These are phyloP conservation scores for Cyberlindnera maclurae DNA, from an alignment of 805 yeast genomes.

Conservation along the genomic window DNA sequence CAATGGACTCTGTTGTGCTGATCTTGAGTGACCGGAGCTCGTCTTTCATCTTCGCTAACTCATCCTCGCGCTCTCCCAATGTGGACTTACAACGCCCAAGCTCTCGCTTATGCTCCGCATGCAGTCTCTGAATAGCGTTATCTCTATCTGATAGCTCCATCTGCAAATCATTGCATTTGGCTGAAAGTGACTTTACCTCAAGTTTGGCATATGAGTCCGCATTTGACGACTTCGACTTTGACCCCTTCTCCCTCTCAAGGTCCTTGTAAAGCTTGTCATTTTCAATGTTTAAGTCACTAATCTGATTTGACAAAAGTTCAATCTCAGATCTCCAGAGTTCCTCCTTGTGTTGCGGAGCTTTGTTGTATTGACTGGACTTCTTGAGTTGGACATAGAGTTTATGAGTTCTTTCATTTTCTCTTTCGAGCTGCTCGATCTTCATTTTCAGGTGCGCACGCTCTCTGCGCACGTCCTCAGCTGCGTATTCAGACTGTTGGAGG, in stretches of 20 bases:
- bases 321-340: conserved; percentile 26
- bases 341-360: conserved; percentile 4
- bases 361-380: conserved; percentile 6
- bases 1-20: conserved; percentile 25
- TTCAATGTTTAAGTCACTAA: conserved; percentile 31
- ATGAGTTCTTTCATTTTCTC: conserved; percentile 26
- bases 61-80: conserved; percentile 31
- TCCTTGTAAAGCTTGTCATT: conserved; percentile 31
- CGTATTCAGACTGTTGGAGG: conserved; percentile 15
- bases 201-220: conserved; percentile 26
- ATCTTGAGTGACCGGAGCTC: conserved; percentile 29
- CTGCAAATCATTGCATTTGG: conserved; percentile 29
- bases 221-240: conserved; percentile 8
- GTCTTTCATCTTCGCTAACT: conserved; percentile 27
- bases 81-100: conserved; percentile 17
- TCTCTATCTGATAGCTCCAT: conserved; percentile 21
- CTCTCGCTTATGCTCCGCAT: conserved; percentile 17
- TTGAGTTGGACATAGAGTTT: conserved; percentile 18
- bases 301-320: conserved; percentile 23
- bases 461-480: conserved; percentile 12
- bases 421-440: conserved; percentile 24
- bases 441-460: conserved; percentile 9
- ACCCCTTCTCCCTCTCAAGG: conserved; percentile 25
- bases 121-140: conserved; percentile 13
- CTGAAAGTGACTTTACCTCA: conserved; percentile 33